Conservation (phyloP, 352 stramenopile genomes). For the Globisporangium canariense region DNA sequence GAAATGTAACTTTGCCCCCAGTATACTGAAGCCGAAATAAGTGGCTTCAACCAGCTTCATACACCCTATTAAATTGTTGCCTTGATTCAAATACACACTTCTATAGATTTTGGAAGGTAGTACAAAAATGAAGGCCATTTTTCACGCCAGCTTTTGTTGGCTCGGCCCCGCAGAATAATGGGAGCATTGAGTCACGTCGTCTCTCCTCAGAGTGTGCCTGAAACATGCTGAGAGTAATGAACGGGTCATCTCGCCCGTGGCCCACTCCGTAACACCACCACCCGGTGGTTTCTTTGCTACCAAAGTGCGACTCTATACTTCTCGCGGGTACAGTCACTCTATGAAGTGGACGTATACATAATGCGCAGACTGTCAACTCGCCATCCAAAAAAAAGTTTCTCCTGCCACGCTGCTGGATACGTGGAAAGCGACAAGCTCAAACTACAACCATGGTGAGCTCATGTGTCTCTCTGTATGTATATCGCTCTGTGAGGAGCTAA, state of each 20-base stretch:
- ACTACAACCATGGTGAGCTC: constrained; percentile 5
- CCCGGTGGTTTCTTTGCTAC: constrained; percentile 10
- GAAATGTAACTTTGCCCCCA: no score
- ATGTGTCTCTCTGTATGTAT: background rate
- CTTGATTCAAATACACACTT: no score
- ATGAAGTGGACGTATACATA: constrained; percentile 16
- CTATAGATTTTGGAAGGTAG: no score
- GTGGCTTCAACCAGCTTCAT: no score
- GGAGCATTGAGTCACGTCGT: background rate
- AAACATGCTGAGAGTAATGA: fast-evolving
- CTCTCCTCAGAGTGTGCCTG: background rate
- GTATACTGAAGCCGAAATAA: no score
- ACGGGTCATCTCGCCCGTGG: constrained; percentile 21
- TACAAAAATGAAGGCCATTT: background rate
- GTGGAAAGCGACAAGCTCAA: constrained; percentile 7
- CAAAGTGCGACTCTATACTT: constrained; percentile 18
- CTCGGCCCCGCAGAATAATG: constrained; percentile 7
- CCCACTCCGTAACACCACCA: background rate
- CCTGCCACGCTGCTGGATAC: background rate
- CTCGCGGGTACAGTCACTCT: constrained; percentile 10
- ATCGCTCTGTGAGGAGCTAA: background rate
- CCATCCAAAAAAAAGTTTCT: background rate
- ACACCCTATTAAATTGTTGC: no score
- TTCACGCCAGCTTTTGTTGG: background rate
- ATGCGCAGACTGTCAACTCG: constrained; percentile 10